Percentiles rank a stretch among this genome's conserved stretches.
Evolutionary conservation across 768 basidiomycete genomes (phyloP).

Genomic region (Collybiopsis confluens): DNA sequence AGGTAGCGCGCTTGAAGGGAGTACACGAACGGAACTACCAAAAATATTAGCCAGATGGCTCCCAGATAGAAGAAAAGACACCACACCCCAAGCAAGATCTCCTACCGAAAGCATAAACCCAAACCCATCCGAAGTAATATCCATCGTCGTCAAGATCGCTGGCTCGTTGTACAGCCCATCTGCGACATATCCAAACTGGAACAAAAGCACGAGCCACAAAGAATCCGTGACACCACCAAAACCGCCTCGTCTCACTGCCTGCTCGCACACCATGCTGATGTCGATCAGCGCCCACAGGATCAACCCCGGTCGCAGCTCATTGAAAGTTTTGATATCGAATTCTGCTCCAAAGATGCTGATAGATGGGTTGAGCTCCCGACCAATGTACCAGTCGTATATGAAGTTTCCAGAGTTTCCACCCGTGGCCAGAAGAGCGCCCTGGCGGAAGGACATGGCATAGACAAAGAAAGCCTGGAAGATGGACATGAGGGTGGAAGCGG

Average conservation of each 20-base stretch:
- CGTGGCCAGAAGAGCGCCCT: constrained; percentile 72
- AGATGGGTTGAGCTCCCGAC: constrained; percentile 90
- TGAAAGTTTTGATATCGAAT: constrained; percentile 64
- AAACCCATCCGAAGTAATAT: constrained; percentile 96
- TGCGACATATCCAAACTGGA: constrained; percentile 83
- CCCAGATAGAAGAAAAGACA: not conserved
- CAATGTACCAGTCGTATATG: constrained; percentile 94
- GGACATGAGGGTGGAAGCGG: constrained; percentile 79
- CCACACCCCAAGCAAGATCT: constrained; percentile 71
- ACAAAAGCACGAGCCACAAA: constrained; percentile 83
- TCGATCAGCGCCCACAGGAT: constrained; percentile 91
- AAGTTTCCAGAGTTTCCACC: constrained; percentile 89
- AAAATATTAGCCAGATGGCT: too few species aligned
- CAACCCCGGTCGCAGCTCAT: constrained; percentile 84
- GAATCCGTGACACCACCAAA: constrained; percentile 73
- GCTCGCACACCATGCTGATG: constrained; percentile 87
- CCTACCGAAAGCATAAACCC: constrained; percentile 98
- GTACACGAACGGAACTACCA: constrained; percentile 80
- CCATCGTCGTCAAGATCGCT: constrained; percentile 92
- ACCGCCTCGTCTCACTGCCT: constrained; percentile 76
- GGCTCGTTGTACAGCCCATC: constrained; percentile 93
- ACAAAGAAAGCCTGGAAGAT: constrained; percentile 67
- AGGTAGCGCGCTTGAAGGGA: constrained; percentile 92
- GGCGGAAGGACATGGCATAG: constrained; percentile 67
- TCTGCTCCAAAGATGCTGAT: constrained; percentile 46